Percentiles rank a stretch among this genome's conserved stretches.
Conservation (phyloP, 2,329 filamentous ascomycete genomes). For the Coniochaeta sp. region DNA sequence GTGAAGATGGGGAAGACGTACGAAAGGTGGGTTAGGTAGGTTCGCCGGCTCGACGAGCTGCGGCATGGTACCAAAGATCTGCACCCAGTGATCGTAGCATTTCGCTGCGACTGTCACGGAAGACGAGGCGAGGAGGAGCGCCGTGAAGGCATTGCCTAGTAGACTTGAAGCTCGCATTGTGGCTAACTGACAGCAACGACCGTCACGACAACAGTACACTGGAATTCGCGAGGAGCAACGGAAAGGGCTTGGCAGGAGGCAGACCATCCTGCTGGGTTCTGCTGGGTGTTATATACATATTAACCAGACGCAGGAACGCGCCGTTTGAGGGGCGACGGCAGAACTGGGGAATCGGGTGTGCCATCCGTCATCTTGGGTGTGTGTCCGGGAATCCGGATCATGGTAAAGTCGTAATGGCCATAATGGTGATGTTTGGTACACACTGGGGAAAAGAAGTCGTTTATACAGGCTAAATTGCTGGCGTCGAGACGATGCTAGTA, state of each 20-base stretch:
- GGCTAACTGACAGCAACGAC: neutral
- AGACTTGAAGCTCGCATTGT: slow-evolving; percentile 2
- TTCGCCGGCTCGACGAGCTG: slow-evolving; percentile 54
- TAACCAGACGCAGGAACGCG: slow-evolving; percentile 3
- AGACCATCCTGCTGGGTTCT: neutral
- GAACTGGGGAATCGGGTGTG: neutral
- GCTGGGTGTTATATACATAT: slow-evolving; percentile 2
- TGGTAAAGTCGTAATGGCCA: neutral
- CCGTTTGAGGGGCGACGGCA: neutral
- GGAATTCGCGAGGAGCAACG: neutral
- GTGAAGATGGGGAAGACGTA: slow-evolving; percentile 25
- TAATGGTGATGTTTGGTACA: neutral
- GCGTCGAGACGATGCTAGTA: neutral
- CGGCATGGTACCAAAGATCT: slow-evolving; percentile 57
- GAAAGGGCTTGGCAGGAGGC: neutral
- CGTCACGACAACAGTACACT: neutral
- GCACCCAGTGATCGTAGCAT: slow-evolving; percentile 44
- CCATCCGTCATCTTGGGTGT: neutral
- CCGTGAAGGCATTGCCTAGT: neutral
- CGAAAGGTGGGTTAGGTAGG: slow-evolving; percentile 49
- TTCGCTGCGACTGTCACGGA: slow-evolving; percentile 7
- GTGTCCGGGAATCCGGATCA: neutral
- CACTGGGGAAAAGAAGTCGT: too few relatives aligned
- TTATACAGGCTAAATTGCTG: slow-evolving; percentile 2
- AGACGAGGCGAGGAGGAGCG: slow-evolving; percentile 5